Base-by-base conservation (phyloP, 805 yeast species). In the Schizosaccharomyces japonicus region DNA sequence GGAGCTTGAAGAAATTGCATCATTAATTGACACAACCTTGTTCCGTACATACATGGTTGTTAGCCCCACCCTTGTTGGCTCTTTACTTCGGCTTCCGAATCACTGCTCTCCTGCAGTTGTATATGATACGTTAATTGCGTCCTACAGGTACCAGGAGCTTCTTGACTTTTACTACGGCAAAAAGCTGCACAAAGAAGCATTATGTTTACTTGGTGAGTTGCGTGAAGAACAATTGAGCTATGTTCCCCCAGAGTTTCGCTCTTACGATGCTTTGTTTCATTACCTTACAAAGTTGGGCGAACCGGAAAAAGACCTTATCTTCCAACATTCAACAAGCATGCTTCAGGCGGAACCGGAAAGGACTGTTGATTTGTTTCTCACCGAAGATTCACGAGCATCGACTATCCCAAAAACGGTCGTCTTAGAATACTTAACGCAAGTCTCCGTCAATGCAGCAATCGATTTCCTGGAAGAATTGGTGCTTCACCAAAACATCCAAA, bases 151-250 rank as follows among this genome's bases (percentile, higher is more conserved):
- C 54, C 70, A 70, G 29, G 95, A 83, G 54, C 64, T 85, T 39
- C 68, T 82, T 6, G 93, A 80, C 55, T 85, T 81, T 56, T 81
- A 78, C 54, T 75, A 65, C 53, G 72, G 78, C n/a, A 65, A 77
- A 47, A 57, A 62, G 1, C 57, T 70, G 45, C 94, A 83, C 59
- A 63, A 64, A 5, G 73, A 76, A 47, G 92, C 95, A 0, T 62
- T 90, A 39, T 62, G 67, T 3, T 66, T 80, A 56, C 63, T 87
- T n/a, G 17, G 61, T 64, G n/a, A 59, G 58, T 11, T 50, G 70
- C 25, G 55, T 60, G 30, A 57, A 53, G 51, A 13, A 53, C 53
- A 15, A 54, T 52, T 15, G 44, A 44, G 28, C 52, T 54, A 30
- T 23, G 47, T 26, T 10, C 48, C 50, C 69, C 33, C 53, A 56